phyloP scores from a whole-genome alignment of 306 rosid species.

The Hylodesmum podocarpum region DNA sequence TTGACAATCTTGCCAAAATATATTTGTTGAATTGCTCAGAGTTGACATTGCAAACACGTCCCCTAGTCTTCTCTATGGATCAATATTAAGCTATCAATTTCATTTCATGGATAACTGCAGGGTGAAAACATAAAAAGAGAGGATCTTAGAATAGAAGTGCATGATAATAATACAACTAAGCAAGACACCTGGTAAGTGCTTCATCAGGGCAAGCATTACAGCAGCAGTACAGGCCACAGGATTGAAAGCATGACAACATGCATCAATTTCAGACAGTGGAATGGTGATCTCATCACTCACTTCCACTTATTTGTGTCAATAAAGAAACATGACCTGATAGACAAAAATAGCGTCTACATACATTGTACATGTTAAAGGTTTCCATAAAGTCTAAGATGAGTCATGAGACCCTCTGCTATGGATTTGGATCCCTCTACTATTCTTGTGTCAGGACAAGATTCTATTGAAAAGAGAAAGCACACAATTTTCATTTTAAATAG shows the following conservation, averaged over 20 bases:
- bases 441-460: neutral
- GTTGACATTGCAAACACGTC: constrained; percentile 56
- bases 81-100: constrained; percentile 28
- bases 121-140: constrained; percentile 19
- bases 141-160: constrained; percentile 5
- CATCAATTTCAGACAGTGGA: constrained; percentile 33
- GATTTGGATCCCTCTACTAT: constrained; percentile 8
- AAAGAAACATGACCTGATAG: constrained; percentile 1
- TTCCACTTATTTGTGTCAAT: constrained; percentile 26
- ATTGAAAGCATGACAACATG: constrained; percentile 12
- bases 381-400: constrained; percentile 16
- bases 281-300: constrained; percentile 34
- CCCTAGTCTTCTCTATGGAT: constrained; percentile 24
- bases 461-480: neutral
- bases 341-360: constrained; percentile 33
- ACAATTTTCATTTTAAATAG: neutral
- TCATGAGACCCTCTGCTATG: constrained; percentile 1
- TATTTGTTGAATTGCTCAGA: constrained; percentile 65
- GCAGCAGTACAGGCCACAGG: neutral
- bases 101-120: constrained; percentile 29
- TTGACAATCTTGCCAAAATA: constrained; percentile 82
- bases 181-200: constrained; percentile 22
- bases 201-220: constrained; percentile 22
- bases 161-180: neutral
- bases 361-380: constrained; percentile 35